Evolutionary conservation across 495 filamentous ascomycete species (phyloP).

Genomic region (Thozetella sp.): DNA sequence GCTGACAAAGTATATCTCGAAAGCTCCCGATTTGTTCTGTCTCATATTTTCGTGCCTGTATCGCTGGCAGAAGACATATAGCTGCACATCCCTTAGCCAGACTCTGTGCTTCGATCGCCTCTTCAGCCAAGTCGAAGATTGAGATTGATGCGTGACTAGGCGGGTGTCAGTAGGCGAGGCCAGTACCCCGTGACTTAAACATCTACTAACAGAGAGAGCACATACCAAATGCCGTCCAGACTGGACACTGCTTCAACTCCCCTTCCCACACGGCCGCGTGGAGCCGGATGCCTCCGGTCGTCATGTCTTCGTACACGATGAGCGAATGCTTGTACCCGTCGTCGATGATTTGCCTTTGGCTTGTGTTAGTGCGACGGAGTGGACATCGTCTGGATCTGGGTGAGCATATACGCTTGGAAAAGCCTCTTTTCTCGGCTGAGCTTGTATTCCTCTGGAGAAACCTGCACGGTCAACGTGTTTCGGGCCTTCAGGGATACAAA

Average conservation of each 20-base stretch:
- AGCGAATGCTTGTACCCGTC: conserved; percentile 71
- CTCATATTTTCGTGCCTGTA: conserved; percentile 54
- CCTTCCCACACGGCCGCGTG: conserved; percentile 54
- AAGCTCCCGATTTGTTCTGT: conserved; percentile 38
- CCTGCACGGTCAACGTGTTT: conserved; percentile 54
- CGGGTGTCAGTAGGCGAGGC: not conserved
- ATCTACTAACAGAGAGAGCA: no score
- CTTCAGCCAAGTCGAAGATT: conserved; percentile 59
- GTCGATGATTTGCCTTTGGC: conserved; percentile 68
- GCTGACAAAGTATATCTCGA: conserved; percentile 45
- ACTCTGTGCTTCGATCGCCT: conserved; percentile 51
- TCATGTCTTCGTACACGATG: conserved; percentile 68
- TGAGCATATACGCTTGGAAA: conserved; percentile 65
- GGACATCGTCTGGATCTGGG: conserved; percentile 11
- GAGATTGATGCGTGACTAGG: conserved; percentile 61
- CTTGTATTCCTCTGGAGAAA: conserved; percentile 59
- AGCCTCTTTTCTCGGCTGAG: conserved; percentile 64
- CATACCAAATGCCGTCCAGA: conserved; percentile 76
- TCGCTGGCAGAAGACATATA: conserved; percentile 62
- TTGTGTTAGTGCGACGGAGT: not conserved
- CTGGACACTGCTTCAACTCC: conserved; percentile 53
- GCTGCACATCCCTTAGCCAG: conserved; percentile 61
- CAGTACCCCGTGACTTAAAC: no score
- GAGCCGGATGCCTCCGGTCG: conserved; percentile 61
- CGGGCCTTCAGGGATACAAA: conserved; percentile 76